Evolutionary conservation across 23 red algal genomes (phyloP).

Genomic region (Agarophyton chilense): DNA sequence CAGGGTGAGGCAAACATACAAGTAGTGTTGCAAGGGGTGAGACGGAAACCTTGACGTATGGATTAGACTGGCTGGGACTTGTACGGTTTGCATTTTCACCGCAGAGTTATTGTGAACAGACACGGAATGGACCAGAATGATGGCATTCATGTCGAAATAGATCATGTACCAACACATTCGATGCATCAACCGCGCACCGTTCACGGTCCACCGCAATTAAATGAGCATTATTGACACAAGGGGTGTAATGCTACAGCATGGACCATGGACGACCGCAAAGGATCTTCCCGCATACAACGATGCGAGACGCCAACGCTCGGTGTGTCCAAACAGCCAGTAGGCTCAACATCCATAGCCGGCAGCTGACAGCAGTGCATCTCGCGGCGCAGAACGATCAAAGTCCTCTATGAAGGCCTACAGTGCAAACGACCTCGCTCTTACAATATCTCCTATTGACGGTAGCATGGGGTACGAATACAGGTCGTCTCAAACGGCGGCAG

Average conservation of each 20-base stretch:
- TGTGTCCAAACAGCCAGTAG: neutral
- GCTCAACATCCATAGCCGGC: constrained; percentile 30
- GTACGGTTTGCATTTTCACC: constrained; percentile 48
- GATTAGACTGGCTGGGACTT: constrained; percentile 48
- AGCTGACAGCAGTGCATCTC: constrained; percentile 24
- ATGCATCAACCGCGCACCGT: constrained; percentile 66
- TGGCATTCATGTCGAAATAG: constrained; percentile 72
- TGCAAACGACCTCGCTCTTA: constrained; percentile 23
- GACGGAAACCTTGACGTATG: too few species aligned
- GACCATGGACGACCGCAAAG: constrained; percentile 35
- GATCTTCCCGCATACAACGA: neutral
- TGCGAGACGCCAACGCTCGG: neutral
- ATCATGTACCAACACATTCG: constrained; percentile 83
- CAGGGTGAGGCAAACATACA: too few species aligned
- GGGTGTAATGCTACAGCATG: constrained; percentile 65
- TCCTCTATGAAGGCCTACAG: constrained; percentile 61
- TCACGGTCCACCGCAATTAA: constrained; percentile 64
- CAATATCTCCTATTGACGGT: constrained; percentile 77
- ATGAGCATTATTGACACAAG: constrained; percentile 72
- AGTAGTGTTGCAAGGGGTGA: too few species aligned
- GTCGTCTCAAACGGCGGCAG: constrained; percentile 85
- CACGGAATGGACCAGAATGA: constrained; percentile 45
- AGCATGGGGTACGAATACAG: constrained; percentile 51
- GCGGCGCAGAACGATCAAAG: constrained; percentile 18
- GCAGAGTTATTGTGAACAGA: constrained; percentile 50